These are phyloP conservation scores for Salvia miltiorrhiza DNA, from an alignment of 257 asterid species.

Conservation along the genomic window DNA sequence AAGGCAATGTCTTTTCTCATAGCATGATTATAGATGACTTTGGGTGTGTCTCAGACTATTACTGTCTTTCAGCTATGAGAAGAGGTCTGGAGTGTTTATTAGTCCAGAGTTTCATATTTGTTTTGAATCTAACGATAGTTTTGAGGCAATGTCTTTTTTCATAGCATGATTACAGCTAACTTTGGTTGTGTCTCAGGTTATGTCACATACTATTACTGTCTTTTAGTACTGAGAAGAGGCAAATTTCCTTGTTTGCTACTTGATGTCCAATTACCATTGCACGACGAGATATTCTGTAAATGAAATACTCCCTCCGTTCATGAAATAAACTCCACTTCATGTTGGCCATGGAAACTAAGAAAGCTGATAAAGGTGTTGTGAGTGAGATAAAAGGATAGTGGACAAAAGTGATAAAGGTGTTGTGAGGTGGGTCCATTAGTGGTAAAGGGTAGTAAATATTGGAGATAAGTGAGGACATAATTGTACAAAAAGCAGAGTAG, in stretches of 20 bases:
- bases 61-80: no score
- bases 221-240: not conserved
- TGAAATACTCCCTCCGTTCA: no score
- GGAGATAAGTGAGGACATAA: no score
- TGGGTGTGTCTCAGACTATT: not conserved
- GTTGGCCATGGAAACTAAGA: no score
- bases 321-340: no score
- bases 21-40: not conserved
- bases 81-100: conserved; percentile 7
- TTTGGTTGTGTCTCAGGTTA: not conserved
- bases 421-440: no score
- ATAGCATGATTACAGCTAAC: not conserved
- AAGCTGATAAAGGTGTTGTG: no score
- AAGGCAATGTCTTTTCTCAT: not conserved
- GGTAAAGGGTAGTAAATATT: no score
- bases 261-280: not conserved
- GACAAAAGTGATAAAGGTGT: no score
- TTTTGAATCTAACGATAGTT: not conserved
- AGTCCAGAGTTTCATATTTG: not conserved
- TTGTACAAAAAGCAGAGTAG: no score
- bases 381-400: no score
- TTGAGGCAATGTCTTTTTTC: not conserved
- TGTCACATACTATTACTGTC: not conserved
- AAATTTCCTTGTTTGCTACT: not conserved
- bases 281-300: no score